Evolutionary conservation across 352 stramenopile species (phyloP).

Genomic region (Phytophthora syringae): DNA sequence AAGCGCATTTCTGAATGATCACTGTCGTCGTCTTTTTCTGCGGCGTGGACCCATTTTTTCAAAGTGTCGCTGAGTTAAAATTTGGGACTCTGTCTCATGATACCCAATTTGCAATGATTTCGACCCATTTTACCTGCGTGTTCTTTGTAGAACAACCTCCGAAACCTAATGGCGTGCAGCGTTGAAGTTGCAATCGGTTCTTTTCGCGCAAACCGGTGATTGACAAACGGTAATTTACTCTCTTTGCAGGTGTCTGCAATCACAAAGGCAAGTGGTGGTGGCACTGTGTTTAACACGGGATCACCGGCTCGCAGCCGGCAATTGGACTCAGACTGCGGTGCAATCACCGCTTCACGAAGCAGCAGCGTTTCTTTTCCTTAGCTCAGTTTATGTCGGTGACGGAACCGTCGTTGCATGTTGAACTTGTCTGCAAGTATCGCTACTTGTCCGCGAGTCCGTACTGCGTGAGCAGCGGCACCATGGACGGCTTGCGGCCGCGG

Average conservation of each 20-base stretch:
- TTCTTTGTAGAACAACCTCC: conserved; percentile 19
- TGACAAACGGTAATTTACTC: too few species aligned
- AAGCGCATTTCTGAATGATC: background rate
- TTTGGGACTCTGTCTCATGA: background rate
- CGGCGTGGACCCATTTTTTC: background rate
- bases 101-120: conserved; percentile 3
- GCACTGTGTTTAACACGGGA: too few species aligned
- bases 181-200: conserved; percentile 30
- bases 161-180: conserved; percentile 15
- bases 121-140: background rate
- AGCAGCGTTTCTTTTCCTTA: background rate
- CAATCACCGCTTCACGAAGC: background rate
- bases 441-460: conserved; percentile 84
- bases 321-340: too few species aligned
- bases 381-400: conserved; percentile 8
- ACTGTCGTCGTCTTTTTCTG: too few species aligned
- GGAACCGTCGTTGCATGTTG: conserved; percentile 6
- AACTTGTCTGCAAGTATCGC: conserved; percentile 7
- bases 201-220: conserved; percentile 2
- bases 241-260: too few species aligned
- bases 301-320: background rate
- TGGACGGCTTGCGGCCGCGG: conserved; percentile 93
- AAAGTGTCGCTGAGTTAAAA: too few species aligned
- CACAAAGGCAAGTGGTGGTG: too few species aligned
- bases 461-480: conserved; percentile 95